Percentiles rank a stretch among this genome's conserved stretches.
Evolutionary conservation across 257 asterid genomes (phyloP).

Genomic region (Nicotiana otophora): DNA sequence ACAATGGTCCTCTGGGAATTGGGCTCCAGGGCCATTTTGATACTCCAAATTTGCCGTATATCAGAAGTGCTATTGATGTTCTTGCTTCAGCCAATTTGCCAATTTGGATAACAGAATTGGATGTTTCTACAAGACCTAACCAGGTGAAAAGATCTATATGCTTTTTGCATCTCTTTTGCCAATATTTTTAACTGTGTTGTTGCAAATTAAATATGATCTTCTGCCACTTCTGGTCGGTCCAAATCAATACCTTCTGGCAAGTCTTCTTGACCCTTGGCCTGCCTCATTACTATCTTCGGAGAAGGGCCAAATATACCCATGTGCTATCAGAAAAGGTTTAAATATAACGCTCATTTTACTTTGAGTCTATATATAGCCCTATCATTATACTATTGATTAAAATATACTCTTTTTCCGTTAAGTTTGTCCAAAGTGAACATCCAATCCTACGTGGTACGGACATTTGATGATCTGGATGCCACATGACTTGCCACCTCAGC

Average conservation of each 20-base stretch:
- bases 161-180: background rate
- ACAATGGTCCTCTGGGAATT: slow-evolving; percentile 22
- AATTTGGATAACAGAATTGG: slow-evolving; percentile 52
- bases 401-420: no score
- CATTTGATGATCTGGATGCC: no score
- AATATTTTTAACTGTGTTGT: background rate
- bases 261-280: background rate
- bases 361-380: no score
- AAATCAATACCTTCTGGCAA: background rate
- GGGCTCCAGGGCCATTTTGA: slow-evolving; percentile 40
- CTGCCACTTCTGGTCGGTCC: background rate
- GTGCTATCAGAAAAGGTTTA: no score
- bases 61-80: slow-evolving; percentile 35
- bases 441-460: no score
- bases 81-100: slow-evolving; percentile 38
- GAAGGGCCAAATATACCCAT: no score
- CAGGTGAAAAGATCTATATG: background rate
- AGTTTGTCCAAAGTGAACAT: no score
- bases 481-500: no score
- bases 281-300: background rate
- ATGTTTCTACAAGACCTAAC: background rate
- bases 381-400: no score
- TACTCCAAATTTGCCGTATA: slow-evolving; percentile 24
- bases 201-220: background rate
- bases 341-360: no score